A percentile compares a stretch with the other conserved stretches of the same genome.
These are phyloP conservation scores for Podochytrium sp. DNA, from an alignment of 192 early-diverging fungal species.

Conservation along the genomic window DNA sequence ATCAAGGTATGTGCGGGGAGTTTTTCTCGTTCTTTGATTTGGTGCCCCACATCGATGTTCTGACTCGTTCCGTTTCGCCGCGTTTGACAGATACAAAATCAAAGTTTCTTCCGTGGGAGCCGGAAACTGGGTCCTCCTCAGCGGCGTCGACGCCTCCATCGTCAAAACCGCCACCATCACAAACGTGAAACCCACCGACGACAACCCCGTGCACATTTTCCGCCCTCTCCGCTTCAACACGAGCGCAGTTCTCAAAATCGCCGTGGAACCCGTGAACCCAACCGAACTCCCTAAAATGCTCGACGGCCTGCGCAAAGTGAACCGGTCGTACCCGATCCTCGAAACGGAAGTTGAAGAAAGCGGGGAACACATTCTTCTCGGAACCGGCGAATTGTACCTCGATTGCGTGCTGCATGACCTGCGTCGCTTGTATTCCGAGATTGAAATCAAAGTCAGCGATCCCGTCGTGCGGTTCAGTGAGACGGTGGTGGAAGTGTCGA, in stretches of 20 bases:
- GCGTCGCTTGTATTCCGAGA: slow-evolving; percentile 89
- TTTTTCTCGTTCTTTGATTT: background rate
- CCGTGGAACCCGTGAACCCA: slow-evolving; percentile 96
- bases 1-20: slow-evolving; percentile 72
- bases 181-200: slow-evolving; percentile 52
- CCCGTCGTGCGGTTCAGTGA: slow-evolving; percentile 96
- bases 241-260: slow-evolving; percentile 88
- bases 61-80: background rate
- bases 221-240: slow-evolving; percentile 82
- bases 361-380: slow-evolving; percentile 94
- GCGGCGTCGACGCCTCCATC: slow-evolving; percentile 91
- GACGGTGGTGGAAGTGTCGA: slow-evolving; percentile 91
- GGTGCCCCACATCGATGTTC: background rate
- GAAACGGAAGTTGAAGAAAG: slow-evolving; percentile 94
- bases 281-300: slow-evolving; percentile 98
- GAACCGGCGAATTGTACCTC: slow-evolving; percentile 93
- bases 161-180: slow-evolving; percentile 95
- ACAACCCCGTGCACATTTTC: slow-evolving; percentile 83
- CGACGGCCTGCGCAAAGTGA: slow-evolving; percentile 93
- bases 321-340: slow-evolving; percentile 90
- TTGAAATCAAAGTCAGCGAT: slow-evolving; percentile 98
- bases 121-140: slow-evolving; percentile 88
- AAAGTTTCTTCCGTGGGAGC: slow-evolving; percentile 79
- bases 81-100: slow-evolving; percentile 82
- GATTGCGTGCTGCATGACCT: slow-evolving; percentile 97